A percentile compares a stretch with the other conserved stretches of the same genome.
These are phyloP conservation scores for Fusarium foetens DNA, from an alignment of 2,329 filamentous ascomycete species.

Conservation along the genomic window DNA sequence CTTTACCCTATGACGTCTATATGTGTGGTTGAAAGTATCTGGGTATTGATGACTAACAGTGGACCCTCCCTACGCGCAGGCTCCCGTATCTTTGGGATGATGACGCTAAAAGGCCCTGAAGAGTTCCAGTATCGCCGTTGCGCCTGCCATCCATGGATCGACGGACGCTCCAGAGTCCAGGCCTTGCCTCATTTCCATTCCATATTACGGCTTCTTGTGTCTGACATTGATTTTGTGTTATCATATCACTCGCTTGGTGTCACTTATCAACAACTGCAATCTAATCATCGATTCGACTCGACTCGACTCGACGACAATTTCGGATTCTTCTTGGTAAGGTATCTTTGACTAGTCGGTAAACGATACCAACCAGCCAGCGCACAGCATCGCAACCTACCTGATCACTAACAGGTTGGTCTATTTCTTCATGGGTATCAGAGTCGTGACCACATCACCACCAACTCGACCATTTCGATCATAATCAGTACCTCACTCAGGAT, in stretches of 20 bases:
- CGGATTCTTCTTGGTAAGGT: neutral
- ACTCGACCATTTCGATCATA: neutral
- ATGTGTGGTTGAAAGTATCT: slow-evolving; percentile 3
- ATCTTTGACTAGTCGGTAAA: slow-evolving; percentile 11
- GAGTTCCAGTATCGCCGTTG: neutral
- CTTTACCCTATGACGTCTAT: neutral
- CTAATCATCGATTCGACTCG: neutral
- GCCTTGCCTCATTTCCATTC: slow-evolving; percentile 1
- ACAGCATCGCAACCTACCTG: neutral
- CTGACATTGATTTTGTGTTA: neutral
- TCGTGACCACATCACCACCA: neutral
- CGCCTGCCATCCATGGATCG: slow-evolving; percentile 2
- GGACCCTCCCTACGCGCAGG: slow-evolving; percentile 2
- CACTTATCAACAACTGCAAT: neutral
- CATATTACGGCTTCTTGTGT: neutral
- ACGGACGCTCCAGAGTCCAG: neutral
- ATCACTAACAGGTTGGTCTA: slow-evolving; percentile 11
- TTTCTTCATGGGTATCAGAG: neutral
- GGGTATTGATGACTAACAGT: slow-evolving; percentile 24
- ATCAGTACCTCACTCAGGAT: neutral
- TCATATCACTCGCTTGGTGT: neutral
- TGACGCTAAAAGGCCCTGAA: slow-evolving; percentile 17
- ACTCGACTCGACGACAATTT: neutral
- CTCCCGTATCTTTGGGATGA: neutral
- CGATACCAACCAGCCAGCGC: neutral